Evolutionary conservation across 306 rosid species (phyloP), one percentile per base, ranked within the genome.

Genomic region (Gillenia trifoliata): DNA sequence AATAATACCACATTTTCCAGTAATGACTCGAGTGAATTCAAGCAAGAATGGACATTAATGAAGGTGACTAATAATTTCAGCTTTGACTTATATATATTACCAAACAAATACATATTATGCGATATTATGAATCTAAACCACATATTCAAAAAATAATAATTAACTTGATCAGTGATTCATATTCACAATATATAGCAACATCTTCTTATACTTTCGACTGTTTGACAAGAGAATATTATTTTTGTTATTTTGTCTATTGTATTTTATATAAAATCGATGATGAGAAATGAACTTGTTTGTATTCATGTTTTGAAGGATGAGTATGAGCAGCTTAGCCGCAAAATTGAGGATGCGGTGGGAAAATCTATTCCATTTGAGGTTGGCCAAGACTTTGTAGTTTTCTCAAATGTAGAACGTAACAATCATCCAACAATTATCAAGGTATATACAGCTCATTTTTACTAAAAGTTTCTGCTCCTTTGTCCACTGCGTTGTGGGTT

Each of bases 351-450:
- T 13, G 90, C 78, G 8, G 26, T 38, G 4, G 8, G 65, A 40
- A 83, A 71, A 11, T 74, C 76, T 25, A 16, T 54, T 16, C 69
- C 76, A 3, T 38, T 54, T 23, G 76, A 72, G 8, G 3, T 50
- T 55, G 55, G 36, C 0, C 79, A 43, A 52, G 90, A 89, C 3
- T 85, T 72, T 16, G 76, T 70, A 22, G 71, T 38, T 49, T 89
- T 92, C 83, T 71, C 83, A 17, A 70, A 70, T 8, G 3, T 77
- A 41, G 25, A 84, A 1, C 79, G 63, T 7, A 82, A 11, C 47
- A 81, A 85, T 66, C 93, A 89, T 81, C 81, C 87, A 25, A 15
- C 91, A 49, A 88, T 92, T 31, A 68, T 89, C 33, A 85, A 92
- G 96, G 96, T 89, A 67, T 16, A 26, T 22, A 34, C 25, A 5